Conservation (phyloP, 495 filamentous ascomycete genomes). For the Daldinia loculata region DNA sequence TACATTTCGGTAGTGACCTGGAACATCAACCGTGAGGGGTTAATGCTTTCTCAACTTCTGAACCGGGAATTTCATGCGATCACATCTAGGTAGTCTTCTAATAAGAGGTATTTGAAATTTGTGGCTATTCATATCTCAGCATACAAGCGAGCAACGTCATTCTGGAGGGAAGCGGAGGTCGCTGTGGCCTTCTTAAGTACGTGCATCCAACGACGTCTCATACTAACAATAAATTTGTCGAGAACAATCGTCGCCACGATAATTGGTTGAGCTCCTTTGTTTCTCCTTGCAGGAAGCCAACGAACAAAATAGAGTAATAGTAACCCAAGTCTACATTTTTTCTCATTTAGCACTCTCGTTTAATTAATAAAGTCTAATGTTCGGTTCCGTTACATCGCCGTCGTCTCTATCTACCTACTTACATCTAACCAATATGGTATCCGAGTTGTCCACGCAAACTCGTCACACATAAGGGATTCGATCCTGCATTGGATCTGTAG, state of each 20-base stretch:
- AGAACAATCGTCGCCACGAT: conserved; percentile 8
- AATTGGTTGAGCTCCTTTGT: conserved; percentile 21
- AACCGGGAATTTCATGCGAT: background rate
- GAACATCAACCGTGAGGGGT: conserved; percentile 5
- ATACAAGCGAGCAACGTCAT: background rate
- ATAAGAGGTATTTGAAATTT: background rate
- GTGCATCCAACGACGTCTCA: conserved; percentile 19
- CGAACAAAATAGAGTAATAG: conserved; percentile 15
- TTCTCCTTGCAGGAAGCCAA: conserved; percentile 34
- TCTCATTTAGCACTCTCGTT: background rate
- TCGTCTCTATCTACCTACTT: background rate
- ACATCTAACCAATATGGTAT: background rate
- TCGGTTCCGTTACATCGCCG: background rate
- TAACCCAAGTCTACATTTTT: background rate
- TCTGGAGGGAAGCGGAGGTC: background rate
- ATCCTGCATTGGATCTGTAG: conserved; percentile 1
- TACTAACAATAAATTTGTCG: conserved; percentile 18
- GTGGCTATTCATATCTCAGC: conserved; percentile 5
- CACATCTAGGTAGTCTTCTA: background rate
- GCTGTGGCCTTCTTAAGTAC: background rate
- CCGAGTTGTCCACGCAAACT: background rate
- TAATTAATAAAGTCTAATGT: background rate
- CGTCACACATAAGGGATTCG: conserved; percentile 8
- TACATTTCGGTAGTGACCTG: background rate
- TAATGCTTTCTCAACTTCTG: background rate